phyloP scores from a whole-genome alignment of 208 protist species.

The Leishmania martiniquensis region DNA sequence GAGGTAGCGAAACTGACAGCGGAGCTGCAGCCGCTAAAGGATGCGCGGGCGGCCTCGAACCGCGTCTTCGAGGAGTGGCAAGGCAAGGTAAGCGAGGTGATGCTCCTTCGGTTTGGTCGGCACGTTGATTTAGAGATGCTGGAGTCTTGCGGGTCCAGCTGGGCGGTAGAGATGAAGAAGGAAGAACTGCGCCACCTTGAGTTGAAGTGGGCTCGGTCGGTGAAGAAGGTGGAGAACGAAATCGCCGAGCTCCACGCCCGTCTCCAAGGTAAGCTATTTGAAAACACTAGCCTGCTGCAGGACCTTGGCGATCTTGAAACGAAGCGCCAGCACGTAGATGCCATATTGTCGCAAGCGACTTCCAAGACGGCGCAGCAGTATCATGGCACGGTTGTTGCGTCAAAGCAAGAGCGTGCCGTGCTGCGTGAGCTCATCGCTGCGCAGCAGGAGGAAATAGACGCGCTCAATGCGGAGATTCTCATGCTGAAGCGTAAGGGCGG shows the following conservation, averaged over 20 bases:
- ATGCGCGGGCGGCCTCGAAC: constrained; percentile 71
- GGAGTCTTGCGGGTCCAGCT: constrained; percentile 85
- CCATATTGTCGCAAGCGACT: constrained; percentile 69
- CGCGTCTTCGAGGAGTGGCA: constrained; percentile 82
- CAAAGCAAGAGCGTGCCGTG: constrained; percentile 72
- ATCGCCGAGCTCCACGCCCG: constrained; percentile 71
- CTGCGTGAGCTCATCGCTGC: constrained; percentile 87
- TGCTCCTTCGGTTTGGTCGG: constrained; percentile 96
- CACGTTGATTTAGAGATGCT: constrained; percentile 93
- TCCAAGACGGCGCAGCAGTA: constrained; percentile 75
- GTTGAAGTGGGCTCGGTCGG: constrained; percentile 67
- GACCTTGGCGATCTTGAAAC: constrained; percentile 80
- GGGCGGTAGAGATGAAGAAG: constrained; percentile 89
- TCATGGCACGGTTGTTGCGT: constrained; percentile 74
- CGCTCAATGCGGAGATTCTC: constrained; percentile 89
- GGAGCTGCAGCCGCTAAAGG: constrained; percentile 72
- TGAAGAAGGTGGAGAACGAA: constrained; percentile 66
- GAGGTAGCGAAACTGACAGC: constrained; percentile 57
- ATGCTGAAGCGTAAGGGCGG: constrained; percentile 95
- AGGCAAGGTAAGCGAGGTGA: constrained; percentile 91
- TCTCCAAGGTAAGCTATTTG: constrained; percentile 63
- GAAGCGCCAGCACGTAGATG: constrained; percentile 81
- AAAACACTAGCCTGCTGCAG: constrained; percentile 91
- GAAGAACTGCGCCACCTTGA: constrained; percentile 88
- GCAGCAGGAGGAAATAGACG: constrained; percentile 94